These are phyloP conservation scores for Tetrahymena thermophila DNA, from an alignment of 73 alveolate genomes.

Conservation along the genomic window DNA sequence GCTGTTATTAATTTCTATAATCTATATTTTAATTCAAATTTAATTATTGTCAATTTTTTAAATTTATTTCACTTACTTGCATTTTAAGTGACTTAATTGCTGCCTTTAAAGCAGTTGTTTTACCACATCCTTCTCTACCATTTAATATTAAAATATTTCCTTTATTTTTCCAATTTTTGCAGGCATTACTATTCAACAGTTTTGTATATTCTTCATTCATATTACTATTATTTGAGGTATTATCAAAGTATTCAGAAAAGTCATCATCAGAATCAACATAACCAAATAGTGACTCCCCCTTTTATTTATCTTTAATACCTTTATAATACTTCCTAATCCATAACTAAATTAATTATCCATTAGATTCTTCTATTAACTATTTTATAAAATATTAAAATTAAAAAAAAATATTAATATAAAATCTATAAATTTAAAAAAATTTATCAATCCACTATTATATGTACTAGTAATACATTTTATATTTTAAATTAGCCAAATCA, in stretches of 20 bases:
- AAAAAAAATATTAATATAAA: neutral
- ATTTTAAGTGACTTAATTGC: neutral
- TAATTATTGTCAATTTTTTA: neutral
- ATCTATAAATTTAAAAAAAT: neutral
- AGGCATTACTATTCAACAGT: neutral
- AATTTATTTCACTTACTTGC: neutral
- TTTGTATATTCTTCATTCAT: neutral
- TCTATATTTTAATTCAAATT: neutral
- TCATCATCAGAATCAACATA: neutral
- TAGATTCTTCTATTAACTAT: neutral
- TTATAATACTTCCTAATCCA: neutral
- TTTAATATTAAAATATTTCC: neutral
- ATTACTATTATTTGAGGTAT: neutral
- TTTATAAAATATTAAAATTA: neutral
- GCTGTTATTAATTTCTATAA: neutral
- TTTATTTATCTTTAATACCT: neutral
- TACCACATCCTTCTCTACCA: neutral
- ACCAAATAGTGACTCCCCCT: neutral
- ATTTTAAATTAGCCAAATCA: neutral
- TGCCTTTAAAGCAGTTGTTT: neutral
- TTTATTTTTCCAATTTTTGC: neutral
- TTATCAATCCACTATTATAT: neutral
- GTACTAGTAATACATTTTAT: neutral
- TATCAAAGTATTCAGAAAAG: neutral
- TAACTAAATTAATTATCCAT: neutral